Evolutionary conservation across 495 filamentous ascomycete genomes (phyloP), one percentile per base, ranked within the genome.

Genomic region (Aspergillus hancockii): DNA sequence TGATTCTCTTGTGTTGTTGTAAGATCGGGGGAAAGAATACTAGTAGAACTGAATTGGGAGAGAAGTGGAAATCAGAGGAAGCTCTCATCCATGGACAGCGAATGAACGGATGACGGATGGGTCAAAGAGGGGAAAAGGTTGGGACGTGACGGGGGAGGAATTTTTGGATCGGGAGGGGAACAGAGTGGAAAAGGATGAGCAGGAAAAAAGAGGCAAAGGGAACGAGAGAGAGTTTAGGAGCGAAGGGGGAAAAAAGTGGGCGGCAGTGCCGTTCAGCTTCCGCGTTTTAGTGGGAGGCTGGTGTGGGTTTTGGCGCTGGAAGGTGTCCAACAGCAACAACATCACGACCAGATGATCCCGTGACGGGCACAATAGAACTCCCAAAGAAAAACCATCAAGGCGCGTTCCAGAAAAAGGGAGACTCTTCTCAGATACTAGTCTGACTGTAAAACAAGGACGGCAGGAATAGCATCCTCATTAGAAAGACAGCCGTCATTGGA

Each of bases 221-320:
- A 41, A n/a, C 5, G 38, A 16, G 38, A 51, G 8, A 18, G 14
- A 32, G 16, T 23, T 31, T 4, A 16, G n/a, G 3, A 22, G 31
- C 14, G 22, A 49, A 25, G 47, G 22, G 45, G 14, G 58, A 14
- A 32, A 52, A 41, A 46, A 47, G 41, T 19, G 18, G n/a, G 36
- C 40, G 10, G 40, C 34, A 19, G 54, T 18, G 46, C 62, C 55
- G 53, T 60, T 60, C 56, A 59, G 49, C 57, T 64, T 55, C 62
- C 58, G 62, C 58, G 58, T 54, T 64, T 57, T 65, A 65, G 58
- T 51, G 60, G 57, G 63, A 60, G 60, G 59, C 63, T 64, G 62
- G 62, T 61, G 23, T 41, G 30, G 40, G 53, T 22, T 47, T 49
- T 52, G 57, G 57, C 41, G 57, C 57, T 59, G 40, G 51, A 49